A percentile compares a stretch with the other conserved stretches of the same genome.
These are phyloP conservation scores for Casuarina glauca DNA, from an alignment of 306 rosid genomes.

Conservation along the genomic window DNA sequence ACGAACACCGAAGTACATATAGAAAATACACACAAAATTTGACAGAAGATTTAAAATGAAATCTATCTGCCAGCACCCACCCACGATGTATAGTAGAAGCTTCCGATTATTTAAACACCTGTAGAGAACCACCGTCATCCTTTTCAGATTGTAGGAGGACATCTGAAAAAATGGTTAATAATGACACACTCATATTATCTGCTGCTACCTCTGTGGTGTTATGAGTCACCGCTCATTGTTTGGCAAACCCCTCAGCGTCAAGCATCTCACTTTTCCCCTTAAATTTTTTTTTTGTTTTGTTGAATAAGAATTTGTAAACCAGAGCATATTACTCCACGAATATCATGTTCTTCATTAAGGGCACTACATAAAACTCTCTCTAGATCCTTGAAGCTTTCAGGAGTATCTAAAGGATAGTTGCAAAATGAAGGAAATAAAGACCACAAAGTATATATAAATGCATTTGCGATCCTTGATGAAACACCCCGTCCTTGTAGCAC, in stretches of 20 bases:
- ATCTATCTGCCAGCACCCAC: neutral
- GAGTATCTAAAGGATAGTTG: slow-evolving; percentile 77
- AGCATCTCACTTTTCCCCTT: slow-evolving; percentile 43
- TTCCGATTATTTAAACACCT: slow-evolving; percentile 46
- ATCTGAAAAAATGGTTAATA: slow-evolving; percentile 54
- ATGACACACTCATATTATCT: slow-evolving; percentile 53
- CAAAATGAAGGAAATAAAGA: slow-evolving; percentile 21
- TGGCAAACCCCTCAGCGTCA: slow-evolving; percentile 27
- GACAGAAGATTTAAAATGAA: neutral
- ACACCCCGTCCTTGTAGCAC: slow-evolving; percentile 61
- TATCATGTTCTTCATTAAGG: slow-evolving; percentile 53
- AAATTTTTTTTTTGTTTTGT: slow-evolving; percentile 62
- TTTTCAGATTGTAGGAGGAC: slow-evolving; percentile 55
- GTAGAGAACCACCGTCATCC: slow-evolving; percentile 89
- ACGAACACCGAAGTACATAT: too few species aligned
- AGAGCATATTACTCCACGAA: slow-evolving; percentile 77
- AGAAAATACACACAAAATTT: too few species aligned
- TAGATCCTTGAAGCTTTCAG: slow-evolving; percentile 62
- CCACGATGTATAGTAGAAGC: slow-evolving; percentile 6
- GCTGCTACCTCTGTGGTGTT: slow-evolving; percentile 54
- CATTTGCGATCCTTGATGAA: slow-evolving; percentile 72
- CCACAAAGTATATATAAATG: slow-evolving; percentile 75
- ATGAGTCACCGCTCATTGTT: slow-evolving; percentile 41
- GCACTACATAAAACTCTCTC: slow-evolving; percentile 26
- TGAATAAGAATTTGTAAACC: slow-evolving; percentile 81